Conservation (phyloP, 2,329 filamentous ascomycete genomes). For the Fusarium continuum region DNA sequence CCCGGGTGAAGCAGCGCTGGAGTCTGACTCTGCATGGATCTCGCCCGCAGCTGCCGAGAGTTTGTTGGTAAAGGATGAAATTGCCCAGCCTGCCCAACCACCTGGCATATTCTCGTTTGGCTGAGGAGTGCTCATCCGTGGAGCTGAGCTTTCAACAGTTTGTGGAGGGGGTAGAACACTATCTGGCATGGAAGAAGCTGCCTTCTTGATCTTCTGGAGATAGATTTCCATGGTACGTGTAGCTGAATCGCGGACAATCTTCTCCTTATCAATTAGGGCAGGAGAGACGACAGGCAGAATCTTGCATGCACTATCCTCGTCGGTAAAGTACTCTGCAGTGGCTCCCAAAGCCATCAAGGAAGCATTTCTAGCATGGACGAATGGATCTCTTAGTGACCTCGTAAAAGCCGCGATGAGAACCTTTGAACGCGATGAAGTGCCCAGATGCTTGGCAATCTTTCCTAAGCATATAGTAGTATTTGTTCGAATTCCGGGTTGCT, state of each 20-base stretch:
- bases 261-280: conserved; percentile 91
- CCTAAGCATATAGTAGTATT: conserved; percentile 98
- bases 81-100: conserved; percentile 95
- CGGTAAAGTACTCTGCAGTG: conserved; percentile 84
- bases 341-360: conserved; percentile 85
- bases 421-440: conserved; percentile 80
- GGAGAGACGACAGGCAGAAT: conserved; percentile 87
- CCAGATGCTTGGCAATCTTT: conserved; percentile 92
- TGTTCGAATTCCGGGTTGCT: conserved; percentile 95
- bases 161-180: conserved; percentile 75
- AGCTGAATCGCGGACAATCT: conserved; percentile 90
- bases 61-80: conserved; percentile 98
- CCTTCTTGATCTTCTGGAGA: conserved; percentile 82
- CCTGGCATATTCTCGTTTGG: conserved; percentile 58
- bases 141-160: conserved; percentile 61
- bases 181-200: conserved; percentile 80
- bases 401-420: conserved; percentile 93
- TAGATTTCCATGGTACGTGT: conserved; percentile 90
- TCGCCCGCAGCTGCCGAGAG: conserved; percentile 84
- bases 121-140: conserved; percentile 83
- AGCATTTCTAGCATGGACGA: conserved; percentile 92
- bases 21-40: conserved; percentile 71
- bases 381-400: conserved; percentile 88
- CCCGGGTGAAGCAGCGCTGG: conserved; percentile 54
- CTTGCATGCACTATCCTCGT: conserved; percentile 87